phyloP scores from a whole-genome alignment of 73 alveolate genomes.

The Tetrahymena elliotti region DNA sequence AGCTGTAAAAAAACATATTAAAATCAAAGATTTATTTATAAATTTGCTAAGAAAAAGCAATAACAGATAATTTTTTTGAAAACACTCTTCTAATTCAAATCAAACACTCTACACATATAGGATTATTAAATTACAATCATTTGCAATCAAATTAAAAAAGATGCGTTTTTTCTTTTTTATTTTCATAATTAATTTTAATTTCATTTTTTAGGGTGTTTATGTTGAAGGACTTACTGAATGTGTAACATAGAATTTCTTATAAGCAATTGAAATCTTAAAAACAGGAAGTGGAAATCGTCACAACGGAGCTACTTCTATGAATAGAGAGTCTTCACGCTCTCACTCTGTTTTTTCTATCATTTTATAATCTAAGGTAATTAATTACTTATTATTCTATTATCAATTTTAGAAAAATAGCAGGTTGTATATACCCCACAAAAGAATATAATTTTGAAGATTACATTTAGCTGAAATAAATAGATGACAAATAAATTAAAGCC shows the following conservation, averaged over 20 bases:
- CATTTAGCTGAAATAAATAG: no score
- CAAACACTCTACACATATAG: background rate
- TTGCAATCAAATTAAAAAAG: background rate
- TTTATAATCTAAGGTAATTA: conserved; percentile 52
- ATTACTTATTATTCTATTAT: background rate
- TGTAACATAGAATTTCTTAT: conserved; percentile 63
- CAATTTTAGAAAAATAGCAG: no score
- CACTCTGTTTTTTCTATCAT: conserved; percentile 93
- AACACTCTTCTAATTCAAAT: no score
- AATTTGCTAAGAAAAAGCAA: background rate
- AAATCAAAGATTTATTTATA: background rate
- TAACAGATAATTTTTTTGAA: background rate
- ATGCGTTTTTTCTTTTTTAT: background rate
- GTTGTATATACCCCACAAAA: no score
- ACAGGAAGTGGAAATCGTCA: conserved; percentile 86
- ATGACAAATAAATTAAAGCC: no score
- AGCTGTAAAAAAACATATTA: background rate
- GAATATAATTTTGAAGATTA: no score
- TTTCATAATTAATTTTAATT: background rate
- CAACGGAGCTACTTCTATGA: conserved; percentile 82
- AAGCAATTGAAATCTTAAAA: conserved; percentile 72
- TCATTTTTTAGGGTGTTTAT: conserved; percentile 61
- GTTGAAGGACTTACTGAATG: conserved; percentile 73
- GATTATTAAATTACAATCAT: background rate
- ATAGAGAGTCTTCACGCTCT: conserved; percentile 79